Evolutionary conservation across 495 filamentous ascomycete genomes (phyloP).

Genomic region (Daldinia concentrica): DNA sequence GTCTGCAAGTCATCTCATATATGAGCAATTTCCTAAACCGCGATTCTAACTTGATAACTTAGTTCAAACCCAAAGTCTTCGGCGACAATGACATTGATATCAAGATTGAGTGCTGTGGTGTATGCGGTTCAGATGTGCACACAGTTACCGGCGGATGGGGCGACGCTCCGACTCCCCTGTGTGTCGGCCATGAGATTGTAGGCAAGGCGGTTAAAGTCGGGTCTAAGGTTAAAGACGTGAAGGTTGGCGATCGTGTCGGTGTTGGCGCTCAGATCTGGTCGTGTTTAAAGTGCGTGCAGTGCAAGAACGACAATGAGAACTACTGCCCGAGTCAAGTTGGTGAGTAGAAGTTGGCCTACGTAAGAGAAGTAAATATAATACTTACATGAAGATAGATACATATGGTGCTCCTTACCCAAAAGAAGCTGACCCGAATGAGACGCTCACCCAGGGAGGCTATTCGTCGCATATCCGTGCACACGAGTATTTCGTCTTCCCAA

Average conservation of each 20-base stretch:
- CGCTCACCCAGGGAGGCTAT: constrained; percentile 50
- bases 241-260: constrained; percentile 80
- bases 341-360: constrained; percentile 22
- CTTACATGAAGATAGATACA: constrained; percentile 48
- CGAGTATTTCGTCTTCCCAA: constrained; percentile 79
- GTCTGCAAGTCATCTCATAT: constrained; percentile 57
- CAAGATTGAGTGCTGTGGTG: constrained; percentile 69
- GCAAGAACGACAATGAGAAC: constrained; percentile 70
- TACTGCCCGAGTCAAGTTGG: constrained; percentile 74
- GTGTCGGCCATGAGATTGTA: constrained; percentile 80
- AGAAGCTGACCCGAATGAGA: constrained; percentile 45
- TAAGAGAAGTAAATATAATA: background rate
- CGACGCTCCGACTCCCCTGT: constrained; percentile 68
- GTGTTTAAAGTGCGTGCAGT: constrained; percentile 66
- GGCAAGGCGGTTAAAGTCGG: constrained; percentile 78
- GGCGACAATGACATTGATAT: constrained; percentile 64
- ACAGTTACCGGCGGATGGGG: constrained; percentile 83
- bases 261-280: constrained; percentile 81
- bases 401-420: constrained; percentile 70
- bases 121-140: constrained; percentile 83
- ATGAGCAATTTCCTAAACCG: background rate
- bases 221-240: constrained; percentile 65
- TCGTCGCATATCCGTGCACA: constrained; percentile 73
- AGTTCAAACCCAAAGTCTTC: constrained; percentile 83
- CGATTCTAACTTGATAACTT: background rate